These are phyloP conservation scores for Eutrema heterophyllum DNA, from an alignment of 345 rosid genomes.

Conservation along the genomic window DNA sequence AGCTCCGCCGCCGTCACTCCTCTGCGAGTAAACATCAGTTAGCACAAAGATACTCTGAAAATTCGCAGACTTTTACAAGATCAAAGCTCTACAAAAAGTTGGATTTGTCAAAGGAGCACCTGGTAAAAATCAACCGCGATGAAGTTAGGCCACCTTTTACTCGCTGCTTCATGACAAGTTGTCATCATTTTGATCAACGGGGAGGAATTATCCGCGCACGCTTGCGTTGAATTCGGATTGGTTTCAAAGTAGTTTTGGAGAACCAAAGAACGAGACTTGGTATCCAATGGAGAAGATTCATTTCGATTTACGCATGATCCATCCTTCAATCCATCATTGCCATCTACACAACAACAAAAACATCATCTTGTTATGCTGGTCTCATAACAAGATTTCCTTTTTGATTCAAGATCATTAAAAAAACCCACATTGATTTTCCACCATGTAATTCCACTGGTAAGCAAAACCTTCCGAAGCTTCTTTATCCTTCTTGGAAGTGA, in stretches of 20 bases:
- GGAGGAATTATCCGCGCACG: conserved; percentile 76
- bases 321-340: conserved; percentile 62
- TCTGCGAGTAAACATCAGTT: conserved; percentile 38
- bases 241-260: conserved; percentile 71
- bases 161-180: conserved; percentile 69
- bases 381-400: neutral
- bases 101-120: conserved; percentile 36
- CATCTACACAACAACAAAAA: conserved; percentile 47
- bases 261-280: conserved; percentile 50
- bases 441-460: conserved; percentile 82
- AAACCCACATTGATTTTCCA: conserved; percentile 77
- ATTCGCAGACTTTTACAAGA: neutral
- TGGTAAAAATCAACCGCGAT: conserved; percentile 88
- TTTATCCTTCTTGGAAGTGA: conserved; percentile 67
- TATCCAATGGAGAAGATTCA: conserved; percentile 68
- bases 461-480: conserved; percentile 93
- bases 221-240: conserved; percentile 53
- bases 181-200: conserved; percentile 57
- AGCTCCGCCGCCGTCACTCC: conserved; percentile 89
- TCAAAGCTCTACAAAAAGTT: neutral
- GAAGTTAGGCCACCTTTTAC: conserved; percentile 96
- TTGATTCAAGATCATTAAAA: neutral
- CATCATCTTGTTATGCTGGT: neutral
- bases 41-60: neutral
- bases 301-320: conserved; percentile 66